phyloP scores from a whole-genome alignment of 2,329 filamentous ascomycete species.

The Lachnellula occidentalis region DNA sequence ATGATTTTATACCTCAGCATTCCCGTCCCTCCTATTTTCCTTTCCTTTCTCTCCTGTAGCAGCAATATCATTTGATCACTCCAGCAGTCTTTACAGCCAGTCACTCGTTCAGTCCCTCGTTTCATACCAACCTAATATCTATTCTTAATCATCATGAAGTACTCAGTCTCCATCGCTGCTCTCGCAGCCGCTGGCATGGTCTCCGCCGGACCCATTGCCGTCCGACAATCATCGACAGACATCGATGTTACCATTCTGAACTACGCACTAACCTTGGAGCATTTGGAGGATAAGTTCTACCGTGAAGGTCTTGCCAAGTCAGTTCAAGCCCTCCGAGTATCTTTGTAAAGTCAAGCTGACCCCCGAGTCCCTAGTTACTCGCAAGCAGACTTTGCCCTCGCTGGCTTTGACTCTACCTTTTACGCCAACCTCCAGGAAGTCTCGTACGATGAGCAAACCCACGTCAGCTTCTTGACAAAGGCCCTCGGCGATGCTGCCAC shows the following conservation, averaged over 20 bases:
- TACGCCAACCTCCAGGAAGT: slow-evolving; percentile 54
- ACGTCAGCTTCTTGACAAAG: slow-evolving; percentile 50
- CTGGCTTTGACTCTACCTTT: slow-evolving; percentile 45
- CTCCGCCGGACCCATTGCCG: slow-evolving; percentile 14
- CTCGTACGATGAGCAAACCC: slow-evolving; percentile 47
- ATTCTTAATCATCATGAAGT: slow-evolving; percentile 20
- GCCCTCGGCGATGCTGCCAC: slow-evolving; percentile 43
- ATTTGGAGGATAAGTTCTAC: slow-evolving; percentile 60
- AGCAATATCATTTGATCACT: background rate
- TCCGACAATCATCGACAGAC: background rate
- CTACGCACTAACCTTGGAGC: slow-evolving; percentile 47
- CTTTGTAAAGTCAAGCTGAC: background rate
- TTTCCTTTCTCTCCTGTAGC: background rate
- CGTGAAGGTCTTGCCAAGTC: slow-evolving; percentile 50
- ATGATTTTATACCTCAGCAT: background rate
- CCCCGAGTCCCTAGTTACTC: slow-evolving; percentile 30
- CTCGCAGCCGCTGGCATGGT: slow-evolving; percentile 14
- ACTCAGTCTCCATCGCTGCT: slow-evolving; percentile 14
- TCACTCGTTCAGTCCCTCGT: slow-evolving; percentile 7
- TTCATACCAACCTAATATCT: slow-evolving; percentile 1
- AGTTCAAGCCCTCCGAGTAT: background rate
- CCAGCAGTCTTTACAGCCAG: slow-evolving; percentile 3
- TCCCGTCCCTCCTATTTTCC: background rate
- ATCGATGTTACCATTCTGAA: slow-evolving; percentile 34
- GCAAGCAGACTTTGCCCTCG: slow-evolving; percentile 44